A percentile compares a stretch with the other conserved stretches of the same genome.
phyloP scores from a whole-genome alignment of 2,329 filamentous ascomycete species.

The Aspergillus tamarii region DNA sequence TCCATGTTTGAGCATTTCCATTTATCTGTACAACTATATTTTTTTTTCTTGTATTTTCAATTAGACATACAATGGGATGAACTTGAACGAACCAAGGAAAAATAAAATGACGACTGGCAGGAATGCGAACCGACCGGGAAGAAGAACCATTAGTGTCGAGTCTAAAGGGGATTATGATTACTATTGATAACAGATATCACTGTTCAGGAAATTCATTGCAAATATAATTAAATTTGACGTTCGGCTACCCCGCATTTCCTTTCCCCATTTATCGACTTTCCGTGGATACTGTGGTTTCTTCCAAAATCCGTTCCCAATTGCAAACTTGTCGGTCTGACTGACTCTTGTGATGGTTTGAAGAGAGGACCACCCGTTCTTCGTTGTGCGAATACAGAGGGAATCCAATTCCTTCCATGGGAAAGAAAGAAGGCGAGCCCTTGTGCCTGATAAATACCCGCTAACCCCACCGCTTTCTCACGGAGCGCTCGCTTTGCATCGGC shows the following conservation, averaged over 20 bases:
- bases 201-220: background rate
- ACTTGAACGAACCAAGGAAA: background rate
- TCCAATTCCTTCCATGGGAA: background rate
- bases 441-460: conserved; percentile 23
- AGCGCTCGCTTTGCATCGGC: conserved; percentile 47
- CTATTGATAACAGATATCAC: conserved; percentile 23
- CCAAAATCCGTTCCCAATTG: background rate
- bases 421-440: background rate
- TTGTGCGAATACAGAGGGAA: background rate
- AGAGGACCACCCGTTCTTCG: background rate
- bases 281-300: background rate
- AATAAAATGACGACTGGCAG: background rate
- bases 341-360: background rate
- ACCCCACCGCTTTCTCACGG: conserved; percentile 39
- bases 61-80: background rate
- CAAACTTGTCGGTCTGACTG: background rate
- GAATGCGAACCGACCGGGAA: background rate
- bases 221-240: conserved; percentile 5
- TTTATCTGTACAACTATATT: background rate
- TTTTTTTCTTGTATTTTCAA: background rate
- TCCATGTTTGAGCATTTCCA: background rate
- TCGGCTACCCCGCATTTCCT: conserved; percentile 34
- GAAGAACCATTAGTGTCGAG: conserved; percentile 1
- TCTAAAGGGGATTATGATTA: conserved; percentile 19
- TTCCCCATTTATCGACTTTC: conserved; percentile 8